Evolutionary conservation across 1,284 basidiomycete species (phyloP).

Genomic region (Tilletia walkeri): DNA sequence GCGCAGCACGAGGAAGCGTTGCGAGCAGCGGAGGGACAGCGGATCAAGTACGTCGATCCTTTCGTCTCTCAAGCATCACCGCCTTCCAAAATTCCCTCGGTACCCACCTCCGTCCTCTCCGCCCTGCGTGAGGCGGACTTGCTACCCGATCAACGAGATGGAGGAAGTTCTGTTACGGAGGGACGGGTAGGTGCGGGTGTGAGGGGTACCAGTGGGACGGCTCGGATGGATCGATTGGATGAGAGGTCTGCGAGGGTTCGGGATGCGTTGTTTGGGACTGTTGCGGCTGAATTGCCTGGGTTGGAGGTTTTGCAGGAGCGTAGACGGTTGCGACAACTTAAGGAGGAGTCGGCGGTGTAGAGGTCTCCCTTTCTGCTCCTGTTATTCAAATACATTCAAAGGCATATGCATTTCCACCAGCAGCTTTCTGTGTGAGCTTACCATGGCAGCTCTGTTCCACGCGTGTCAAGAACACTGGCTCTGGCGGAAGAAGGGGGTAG

Average conservation of each 20-base stretch:
- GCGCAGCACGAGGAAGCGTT: background rate
- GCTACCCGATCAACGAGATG: background rate
- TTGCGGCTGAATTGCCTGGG: constrained; percentile 48
- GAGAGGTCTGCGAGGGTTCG: constrained; percentile 44
- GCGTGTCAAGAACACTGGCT: too few relatives aligned
- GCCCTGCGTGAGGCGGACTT: too few relatives aligned
- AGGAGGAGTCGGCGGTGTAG: background rate
- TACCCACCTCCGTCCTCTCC: too few relatives aligned
- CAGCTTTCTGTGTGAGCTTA: too few relatives aligned
- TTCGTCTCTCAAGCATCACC: background rate
- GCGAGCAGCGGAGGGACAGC: background rate
- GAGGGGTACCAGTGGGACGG: constrained; percentile 1
- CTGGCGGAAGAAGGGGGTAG: too few relatives aligned
- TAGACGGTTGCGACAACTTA: background rate
- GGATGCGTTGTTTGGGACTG: constrained; percentile 54
- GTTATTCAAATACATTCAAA: too few relatives aligned
- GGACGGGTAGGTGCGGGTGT: background rate
- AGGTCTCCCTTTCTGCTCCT: too few relatives aligned
- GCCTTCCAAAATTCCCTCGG: background rate
- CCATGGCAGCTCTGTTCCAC: too few relatives aligned
- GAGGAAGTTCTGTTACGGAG: background rate
- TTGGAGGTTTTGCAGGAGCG: constrained; percentile 50
- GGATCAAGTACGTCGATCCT: background rate
- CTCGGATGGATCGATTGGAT: constrained; percentile 14
- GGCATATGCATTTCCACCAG: too few relatives aligned